A percentile compares a stretch with the other conserved stretches of the same genome.
Evolutionary conservation across 306 rosid genomes (phyloP).

Genomic region (Glycine latifolia): DNA sequence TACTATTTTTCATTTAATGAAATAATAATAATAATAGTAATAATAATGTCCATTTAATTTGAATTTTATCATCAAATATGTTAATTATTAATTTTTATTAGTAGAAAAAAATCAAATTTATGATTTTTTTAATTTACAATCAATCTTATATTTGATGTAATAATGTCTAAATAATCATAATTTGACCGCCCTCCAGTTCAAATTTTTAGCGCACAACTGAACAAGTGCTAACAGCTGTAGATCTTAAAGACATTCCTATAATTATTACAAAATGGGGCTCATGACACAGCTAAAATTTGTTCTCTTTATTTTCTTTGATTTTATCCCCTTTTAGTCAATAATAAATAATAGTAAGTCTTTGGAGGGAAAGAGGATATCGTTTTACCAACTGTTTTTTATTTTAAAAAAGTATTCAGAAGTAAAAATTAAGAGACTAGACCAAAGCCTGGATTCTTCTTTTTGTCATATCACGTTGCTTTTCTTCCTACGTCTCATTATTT

Average conservation of each 20-base stretch:
- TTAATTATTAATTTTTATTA: no score
- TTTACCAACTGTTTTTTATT: neutral
- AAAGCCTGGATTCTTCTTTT: neutral
- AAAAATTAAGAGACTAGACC: neutral
- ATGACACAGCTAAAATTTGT: constrained; percentile 4
- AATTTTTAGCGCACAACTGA: constrained; percentile 35
- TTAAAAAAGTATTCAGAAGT: neutral
- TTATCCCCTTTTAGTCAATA: constrained; percentile 2
- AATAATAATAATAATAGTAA: neutral
- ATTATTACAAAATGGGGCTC: constrained; percentile 48
- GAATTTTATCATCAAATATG: no score
- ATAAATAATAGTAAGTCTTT: neutral
- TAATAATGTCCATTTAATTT: constrained; percentile 8
- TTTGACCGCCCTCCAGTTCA: constrained; percentile 54
- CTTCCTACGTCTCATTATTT: neutral
- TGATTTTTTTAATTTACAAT: no score
- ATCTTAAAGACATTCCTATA: constrained; percentile 48
- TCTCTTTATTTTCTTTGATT: constrained; percentile 20
- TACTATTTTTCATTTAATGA: neutral
- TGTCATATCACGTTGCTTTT: neutral
- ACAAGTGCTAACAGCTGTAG: constrained; percentile 49
- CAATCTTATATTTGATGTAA: no score
- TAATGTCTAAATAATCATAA: constrained; percentile 24
- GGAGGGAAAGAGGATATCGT: neutral
- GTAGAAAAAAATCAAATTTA: no score